Percentiles rank a stretch among this genome's conserved stretches.
These are phyloP conservation scores for Saksenaea vasiformis DNA, from an alignment of 371 early-diverging fungal genomes.

Conservation along the genomic window DNA sequence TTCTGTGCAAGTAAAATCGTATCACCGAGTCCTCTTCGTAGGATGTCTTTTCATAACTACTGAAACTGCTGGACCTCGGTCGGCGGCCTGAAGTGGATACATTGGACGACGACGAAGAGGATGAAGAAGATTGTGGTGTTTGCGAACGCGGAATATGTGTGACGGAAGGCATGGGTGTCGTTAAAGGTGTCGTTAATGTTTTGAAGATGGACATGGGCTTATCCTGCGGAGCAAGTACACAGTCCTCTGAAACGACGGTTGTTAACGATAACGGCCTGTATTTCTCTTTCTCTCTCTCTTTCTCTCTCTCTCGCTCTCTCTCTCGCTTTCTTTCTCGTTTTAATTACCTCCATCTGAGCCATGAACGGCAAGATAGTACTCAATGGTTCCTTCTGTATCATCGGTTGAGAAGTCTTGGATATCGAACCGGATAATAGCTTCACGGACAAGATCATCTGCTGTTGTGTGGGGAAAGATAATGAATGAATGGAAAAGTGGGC, in stretches of 20 bases:
- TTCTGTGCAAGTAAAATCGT: conserved; percentile 18
- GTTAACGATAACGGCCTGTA: background rate
- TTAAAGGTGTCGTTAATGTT: conserved; percentile 52
- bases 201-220: conserved; percentile 55
- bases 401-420: conserved; percentile 23
- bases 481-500: conserved; percentile 55
- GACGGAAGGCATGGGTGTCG: conserved; percentile 52
- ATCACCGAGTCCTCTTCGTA: conserved; percentile 16
- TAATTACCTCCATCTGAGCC: conserved; percentile 56
- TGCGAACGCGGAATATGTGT: conserved; percentile 9
- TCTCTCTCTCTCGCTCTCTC: too few species aligned
- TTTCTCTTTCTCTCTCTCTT: background rate
- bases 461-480: conserved; percentile 36
- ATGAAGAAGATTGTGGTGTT: background rate
- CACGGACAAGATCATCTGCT: conserved; percentile 49
- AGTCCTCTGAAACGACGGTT: conserved; percentile 35
- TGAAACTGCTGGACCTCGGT: conserved; percentile 9
- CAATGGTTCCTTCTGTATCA: conserved; percentile 31
- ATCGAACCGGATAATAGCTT: conserved; percentile 44
- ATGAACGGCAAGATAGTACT: conserved; percentile 54
- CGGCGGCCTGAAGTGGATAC: background rate
- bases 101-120: background rate
- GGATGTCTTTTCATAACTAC: conserved; percentile 12
- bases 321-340: too few species aligned
- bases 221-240: conserved; percentile 45